Evolutionary conservation across 192 early-diverging fungal species (phyloP).

Genomic region (Podila epicladia): DNA sequence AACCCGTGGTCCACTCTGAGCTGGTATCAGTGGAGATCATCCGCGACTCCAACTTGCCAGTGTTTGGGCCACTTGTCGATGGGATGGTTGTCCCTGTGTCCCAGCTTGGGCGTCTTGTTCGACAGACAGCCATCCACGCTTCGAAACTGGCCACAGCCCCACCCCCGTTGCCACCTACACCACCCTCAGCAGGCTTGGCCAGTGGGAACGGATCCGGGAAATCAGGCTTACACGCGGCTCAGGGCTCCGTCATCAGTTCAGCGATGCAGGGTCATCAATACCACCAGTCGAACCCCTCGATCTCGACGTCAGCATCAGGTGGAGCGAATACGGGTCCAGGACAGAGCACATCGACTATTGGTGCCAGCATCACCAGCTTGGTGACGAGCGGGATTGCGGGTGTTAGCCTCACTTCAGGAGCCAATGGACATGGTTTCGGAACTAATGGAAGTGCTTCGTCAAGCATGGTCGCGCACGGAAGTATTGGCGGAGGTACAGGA

Average conservation of each 20-base stretch:
- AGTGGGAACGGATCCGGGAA: neutral
- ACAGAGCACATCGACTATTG: neutral
- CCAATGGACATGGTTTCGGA: neutral
- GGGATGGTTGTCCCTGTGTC: slow-evolving; percentile 81
- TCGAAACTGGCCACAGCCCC: slow-evolving; percentile 38
- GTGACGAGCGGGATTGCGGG: slow-evolving; percentile 24
- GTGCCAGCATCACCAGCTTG: slow-evolving; percentile 13
- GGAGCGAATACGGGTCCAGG: neutral
- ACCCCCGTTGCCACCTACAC: slow-evolving; percentile 42
- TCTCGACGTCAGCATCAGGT: neutral
- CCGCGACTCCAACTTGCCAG: slow-evolving; percentile 65
- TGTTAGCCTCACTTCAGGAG: neutral
- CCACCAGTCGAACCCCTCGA: slow-evolving; percentile 10
- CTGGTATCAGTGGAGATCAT: slow-evolving; percentile 64
- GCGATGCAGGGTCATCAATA: slow-evolving; percentile 36
- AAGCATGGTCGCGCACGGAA: neutral
- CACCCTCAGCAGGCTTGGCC: slow-evolving; percentile 12
- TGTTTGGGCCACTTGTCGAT: slow-evolving; percentile 89
- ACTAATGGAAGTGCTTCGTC: neutral
- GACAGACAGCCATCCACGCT: slow-evolving; percentile 86
- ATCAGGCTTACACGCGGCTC: neutral
- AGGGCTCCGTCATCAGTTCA: slow-evolving; percentile 16
- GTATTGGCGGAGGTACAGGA: neutral
- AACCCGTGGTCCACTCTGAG: neutral
- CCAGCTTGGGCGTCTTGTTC: slow-evolving; percentile 78